Evolutionary conservation across 2,329 filamentous ascomycete species (phyloP).

Genomic region (Pseudogymnoascus sp.): DNA sequence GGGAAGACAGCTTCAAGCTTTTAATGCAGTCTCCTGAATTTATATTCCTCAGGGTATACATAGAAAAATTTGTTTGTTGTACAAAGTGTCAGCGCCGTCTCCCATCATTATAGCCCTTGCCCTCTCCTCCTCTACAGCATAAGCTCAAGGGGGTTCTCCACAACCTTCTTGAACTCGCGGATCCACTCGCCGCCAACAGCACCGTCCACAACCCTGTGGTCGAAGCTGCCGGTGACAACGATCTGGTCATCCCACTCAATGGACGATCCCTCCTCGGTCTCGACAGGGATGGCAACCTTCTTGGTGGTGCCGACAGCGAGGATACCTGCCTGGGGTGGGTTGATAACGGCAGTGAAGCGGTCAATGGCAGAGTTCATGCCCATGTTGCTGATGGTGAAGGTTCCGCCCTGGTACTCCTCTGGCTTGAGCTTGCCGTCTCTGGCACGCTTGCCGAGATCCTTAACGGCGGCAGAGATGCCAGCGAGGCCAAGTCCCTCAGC

Average conservation of each 20-base stretch:
- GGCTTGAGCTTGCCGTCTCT: constrained; percentile 98
- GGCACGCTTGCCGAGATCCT: constrained; percentile 94
- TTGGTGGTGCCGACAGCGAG: constrained; percentile 88
- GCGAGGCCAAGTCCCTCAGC: constrained; percentile 81
- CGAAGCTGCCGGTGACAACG: constrained; percentile 87
- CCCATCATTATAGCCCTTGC: background rate
- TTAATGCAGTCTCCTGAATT: constrained; percentile 9
- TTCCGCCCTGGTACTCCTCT: constrained; percentile 97
- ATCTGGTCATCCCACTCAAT: constrained; percentile 98
- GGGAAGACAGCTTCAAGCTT: background rate
- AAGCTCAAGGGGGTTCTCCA: constrained; percentile 95
- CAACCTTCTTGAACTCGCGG: constrained; percentile 89
- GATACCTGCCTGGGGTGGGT: constrained; percentile 94
- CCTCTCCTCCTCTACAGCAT: constrained; percentile 56
- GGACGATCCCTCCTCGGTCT: constrained; percentile 69
- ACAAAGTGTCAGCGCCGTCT: constrained; percentile 7
- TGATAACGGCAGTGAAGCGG: constrained; percentile 97
- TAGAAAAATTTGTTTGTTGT: constrained; percentile 10
- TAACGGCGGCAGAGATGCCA: constrained; percentile 80
- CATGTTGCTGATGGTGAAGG: constrained; percentile 99
- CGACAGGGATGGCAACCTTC: constrained; percentile 85
- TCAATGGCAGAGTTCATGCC: constrained; percentile 97
- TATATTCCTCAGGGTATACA: constrained; percentile 5
- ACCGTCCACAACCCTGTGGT: constrained; percentile 98
- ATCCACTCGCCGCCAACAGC: constrained; percentile 96